Evolutionary conservation across 371 early-diverging fungal species (phyloP).

Genomic region (Mucor irregularis): DNA sequence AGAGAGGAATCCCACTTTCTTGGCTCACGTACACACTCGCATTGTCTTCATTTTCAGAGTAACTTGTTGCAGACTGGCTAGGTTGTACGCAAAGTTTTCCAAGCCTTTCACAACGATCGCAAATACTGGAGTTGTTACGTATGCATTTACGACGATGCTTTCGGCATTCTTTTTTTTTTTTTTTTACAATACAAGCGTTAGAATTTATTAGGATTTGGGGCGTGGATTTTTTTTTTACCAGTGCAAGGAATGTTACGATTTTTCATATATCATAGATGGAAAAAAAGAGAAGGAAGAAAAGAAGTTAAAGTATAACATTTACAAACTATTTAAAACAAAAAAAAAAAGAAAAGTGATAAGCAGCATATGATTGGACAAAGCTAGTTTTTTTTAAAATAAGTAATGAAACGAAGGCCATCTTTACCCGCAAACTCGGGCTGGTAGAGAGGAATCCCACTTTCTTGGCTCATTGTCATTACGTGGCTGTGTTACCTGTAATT

Average conservation of each 20-base stretch:
- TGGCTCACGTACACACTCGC: background rate
- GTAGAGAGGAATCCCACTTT: no score
- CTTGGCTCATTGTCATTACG: no score
- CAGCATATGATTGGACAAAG: no score
- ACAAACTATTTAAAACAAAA: no score
- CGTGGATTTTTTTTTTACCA: slow-evolving; percentile 3
- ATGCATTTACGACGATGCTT: slow-evolving; percentile 18
- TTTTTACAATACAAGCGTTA: no score
- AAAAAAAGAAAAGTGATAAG: no score
- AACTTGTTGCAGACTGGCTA: background rate
- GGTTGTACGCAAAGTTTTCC: slow-evolving; percentile 9
- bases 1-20: no score
- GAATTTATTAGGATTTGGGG: background rate
- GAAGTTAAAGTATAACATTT: no score
- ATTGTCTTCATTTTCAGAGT: background rate
- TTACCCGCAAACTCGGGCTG: no score
- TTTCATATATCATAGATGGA: background rate
- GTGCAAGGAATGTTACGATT: slow-evolving; percentile 8
- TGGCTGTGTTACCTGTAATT: no score
- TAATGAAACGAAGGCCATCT: no score
- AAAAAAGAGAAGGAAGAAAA: background rate
- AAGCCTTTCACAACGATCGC: slow-evolving; percentile 9
- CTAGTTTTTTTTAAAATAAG: no score
- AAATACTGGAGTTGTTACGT: background rate
- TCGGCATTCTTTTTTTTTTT: slow-evolving; percentile 29